Base-by-base conservation (phyloP, 1,284 basidiomycete genomes). In the Naganishia albida region DNA sequence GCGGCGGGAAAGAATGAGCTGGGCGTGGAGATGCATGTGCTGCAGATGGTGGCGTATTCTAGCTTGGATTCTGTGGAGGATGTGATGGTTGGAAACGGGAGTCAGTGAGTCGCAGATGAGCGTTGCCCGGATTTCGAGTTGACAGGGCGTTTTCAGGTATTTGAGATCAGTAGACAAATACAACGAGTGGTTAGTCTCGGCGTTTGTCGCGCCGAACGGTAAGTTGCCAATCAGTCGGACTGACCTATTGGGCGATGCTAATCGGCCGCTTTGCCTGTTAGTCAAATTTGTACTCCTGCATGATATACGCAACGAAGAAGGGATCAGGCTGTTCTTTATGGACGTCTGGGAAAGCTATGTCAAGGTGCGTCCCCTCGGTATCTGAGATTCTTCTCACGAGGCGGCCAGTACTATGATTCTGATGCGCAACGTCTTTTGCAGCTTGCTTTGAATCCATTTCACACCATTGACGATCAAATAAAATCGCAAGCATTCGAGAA, bases 161-260 rank as follows among this genome's bases (percentile, higher is more conserved):
- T 82, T 96, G 66, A 93, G 93, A 75, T 86, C 86, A 23, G 87
- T 96, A 64, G 93, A 97, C 83, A 90, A 88, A 80, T 94, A 96
- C 81, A 96, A 97, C 75, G 94, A 97, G 75, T 97, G 94, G 93
- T 93, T 86, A 1, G 87, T 96, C 23, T 96, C 93, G 10, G 92
- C 90, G 34, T 97, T 95, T 79, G 83, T 96, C 18, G 95, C 93
- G 0, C 88, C 92, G 2, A 90, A 89, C 69, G 95, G 93, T 96
- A 79, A 81, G 91, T 80, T 59, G 30, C 13, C 16, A 10, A 28
- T 30, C 46, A 43, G 65, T 60, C 53, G 13, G 15, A 16, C 3
- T 53, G 4, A n/a, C 13, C 6, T 2, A 1, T 10, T 15, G 16
- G 38, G 20, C 20, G 12, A 18, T 65, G 52, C 26, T 50, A 6